phyloP scores from a whole-genome alignment of 2,329 filamentous ascomycete species.

The Penicillium sp. region DNA sequence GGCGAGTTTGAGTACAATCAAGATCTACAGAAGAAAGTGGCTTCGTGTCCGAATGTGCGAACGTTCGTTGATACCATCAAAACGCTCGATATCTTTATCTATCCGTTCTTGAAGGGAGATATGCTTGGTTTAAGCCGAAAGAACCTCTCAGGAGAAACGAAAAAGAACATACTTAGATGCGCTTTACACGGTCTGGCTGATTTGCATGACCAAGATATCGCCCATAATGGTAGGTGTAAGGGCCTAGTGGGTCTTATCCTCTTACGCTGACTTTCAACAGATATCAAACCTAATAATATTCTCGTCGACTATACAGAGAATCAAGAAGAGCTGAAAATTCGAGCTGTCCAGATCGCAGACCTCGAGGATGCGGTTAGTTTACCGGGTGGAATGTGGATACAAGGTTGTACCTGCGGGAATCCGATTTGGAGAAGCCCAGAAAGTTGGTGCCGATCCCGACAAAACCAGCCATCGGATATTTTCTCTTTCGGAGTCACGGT shows the following conservation, averaged over 20 bases:
- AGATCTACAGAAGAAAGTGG: not conserved
- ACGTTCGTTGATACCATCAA: not conserved
- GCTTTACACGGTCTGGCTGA: not conserved
- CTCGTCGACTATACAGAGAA: not conserved
- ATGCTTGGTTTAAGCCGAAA: not conserved
- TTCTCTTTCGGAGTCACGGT: constrained; percentile 34
- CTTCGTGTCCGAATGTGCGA: not conserved
- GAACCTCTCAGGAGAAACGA: not conserved
- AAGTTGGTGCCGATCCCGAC: constrained; percentile 28
- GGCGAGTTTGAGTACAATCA: not conserved
- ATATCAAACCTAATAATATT: not conserved
- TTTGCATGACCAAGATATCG: not conserved
- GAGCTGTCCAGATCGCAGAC: constrained; percentile 28
- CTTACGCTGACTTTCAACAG: not conserved
- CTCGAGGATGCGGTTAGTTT: constrained; percentile 30
- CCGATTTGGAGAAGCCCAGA: constrained; percentile 36
- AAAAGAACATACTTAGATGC: not conserved
- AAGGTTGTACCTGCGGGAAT: constrained; percentile 28
- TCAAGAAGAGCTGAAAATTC: not conserved
- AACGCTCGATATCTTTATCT: not conserved
- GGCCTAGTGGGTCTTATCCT: not conserved
- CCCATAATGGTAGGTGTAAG: not conserved
- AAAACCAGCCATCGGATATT: constrained; percentile 32
- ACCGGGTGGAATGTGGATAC: constrained; percentile 22
- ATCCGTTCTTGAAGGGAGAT: not conserved